phyloP scores from a whole-genome alignment of 106 monocot species.

The Alisma plantagoaquatica region DNA sequence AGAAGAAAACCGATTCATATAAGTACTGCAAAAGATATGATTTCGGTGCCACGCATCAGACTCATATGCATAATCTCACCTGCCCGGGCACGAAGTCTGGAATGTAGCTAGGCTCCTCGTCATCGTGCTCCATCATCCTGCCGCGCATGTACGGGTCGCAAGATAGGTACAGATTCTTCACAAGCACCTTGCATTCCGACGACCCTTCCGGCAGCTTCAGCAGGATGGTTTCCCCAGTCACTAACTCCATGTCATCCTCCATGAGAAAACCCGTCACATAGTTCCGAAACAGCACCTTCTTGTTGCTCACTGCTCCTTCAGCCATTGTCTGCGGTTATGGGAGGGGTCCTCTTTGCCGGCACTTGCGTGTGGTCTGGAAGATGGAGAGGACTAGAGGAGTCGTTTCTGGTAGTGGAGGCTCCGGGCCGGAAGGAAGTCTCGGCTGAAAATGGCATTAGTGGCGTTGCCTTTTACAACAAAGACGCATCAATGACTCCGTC shows the following conservation, averaged over 20 bases:
- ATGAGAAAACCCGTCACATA: conserved; percentile 22
- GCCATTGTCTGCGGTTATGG: no score
- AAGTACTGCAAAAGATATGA: no score
- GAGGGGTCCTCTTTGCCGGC: no score
- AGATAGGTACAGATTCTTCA: conserved; percentile 46
- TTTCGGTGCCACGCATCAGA: no score
- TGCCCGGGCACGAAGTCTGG: background rate
- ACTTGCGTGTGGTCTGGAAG: no score
- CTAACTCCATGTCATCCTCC: conserved; percentile 38
- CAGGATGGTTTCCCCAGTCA: conserved; percentile 7
- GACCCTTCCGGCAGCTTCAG: conserved; percentile 14
- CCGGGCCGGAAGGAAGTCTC: no score
- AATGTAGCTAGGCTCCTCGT: conserved; percentile 37
- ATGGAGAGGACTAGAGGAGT: no score
- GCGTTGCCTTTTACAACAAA: no score
- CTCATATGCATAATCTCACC: background rate
- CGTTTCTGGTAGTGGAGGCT: no score
- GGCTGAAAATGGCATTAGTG: no score
- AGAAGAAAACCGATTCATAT: no score
- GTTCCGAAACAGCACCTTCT: conserved; percentile 27
- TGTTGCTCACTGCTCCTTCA: conserved; percentile 26
- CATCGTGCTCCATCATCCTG: conserved; percentile 15
- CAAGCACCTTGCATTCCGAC: conserved; percentile 13
- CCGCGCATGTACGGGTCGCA: conserved; percentile 36
- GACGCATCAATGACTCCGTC: no score